Evolutionary conservation across 78 protist species (phyloP).

Genomic region (Dictyostelium brefeldianum): DNA sequence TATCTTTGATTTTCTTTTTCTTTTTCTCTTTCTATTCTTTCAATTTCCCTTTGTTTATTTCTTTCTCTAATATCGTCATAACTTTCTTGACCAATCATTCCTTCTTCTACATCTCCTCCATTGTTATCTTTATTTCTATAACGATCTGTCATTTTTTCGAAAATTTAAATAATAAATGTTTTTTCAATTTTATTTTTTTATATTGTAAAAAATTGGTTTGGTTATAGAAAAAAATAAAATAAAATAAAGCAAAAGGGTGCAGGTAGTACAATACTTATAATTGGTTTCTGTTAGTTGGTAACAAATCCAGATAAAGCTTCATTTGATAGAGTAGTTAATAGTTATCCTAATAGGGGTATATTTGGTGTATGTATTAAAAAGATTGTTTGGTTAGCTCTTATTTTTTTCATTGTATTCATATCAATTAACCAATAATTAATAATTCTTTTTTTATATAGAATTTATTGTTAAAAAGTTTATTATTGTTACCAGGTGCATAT

Average conservation of each 20-base stretch:
- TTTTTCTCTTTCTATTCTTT: conserved; percentile 20
- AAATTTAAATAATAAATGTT: neutral
- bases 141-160: neutral
- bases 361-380: too few relatives aligned
- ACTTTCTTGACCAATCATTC: conserved; percentile 21
- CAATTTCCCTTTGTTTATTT: conserved; percentile 5
- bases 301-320: too few relatives aligned
- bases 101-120: conserved; percentile 1
- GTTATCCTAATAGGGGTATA: too few relatives aligned
- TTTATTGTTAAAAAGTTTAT: too few relatives aligned
- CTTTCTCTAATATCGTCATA: conserved; percentile 30
- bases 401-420: too few relatives aligned
- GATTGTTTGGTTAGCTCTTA: neutral
- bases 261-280: too few relatives aligned
- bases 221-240: neutral
- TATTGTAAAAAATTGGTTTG: too few relatives aligned
- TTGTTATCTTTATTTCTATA: neutral
- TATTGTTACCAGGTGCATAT: too few relatives aligned
- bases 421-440: too few relatives aligned
- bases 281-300: too few relatives aligned
- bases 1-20: neutral
- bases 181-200: neutral
- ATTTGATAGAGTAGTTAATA: too few relatives aligned
- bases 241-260: neutral
- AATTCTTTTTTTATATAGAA: too few relatives aligned